Evolutionary conservation across 2,329 filamentous ascomycete species (phyloP), one percentile per base, ranked within the genome.

Genomic region (Neofusicoccum cordaticola): DNA sequence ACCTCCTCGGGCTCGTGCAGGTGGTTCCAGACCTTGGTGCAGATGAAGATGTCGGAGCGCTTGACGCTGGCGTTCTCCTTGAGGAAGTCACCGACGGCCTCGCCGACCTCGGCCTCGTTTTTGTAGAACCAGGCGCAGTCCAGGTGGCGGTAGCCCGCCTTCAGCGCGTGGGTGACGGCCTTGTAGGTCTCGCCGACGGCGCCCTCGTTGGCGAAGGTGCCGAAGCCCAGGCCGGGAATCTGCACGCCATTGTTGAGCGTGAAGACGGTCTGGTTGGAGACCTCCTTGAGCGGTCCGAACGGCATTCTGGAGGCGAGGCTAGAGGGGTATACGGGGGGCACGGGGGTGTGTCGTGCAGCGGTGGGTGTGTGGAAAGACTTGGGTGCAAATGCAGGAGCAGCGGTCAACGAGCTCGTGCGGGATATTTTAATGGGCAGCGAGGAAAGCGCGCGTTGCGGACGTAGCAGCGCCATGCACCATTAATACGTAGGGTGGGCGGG

Each of bases 211-310:
- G 84, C 85, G 75, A 90, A 92, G 67, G 91, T 88, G 64, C 90
- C 90, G 71, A 92, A 91, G 42, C 89, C 90, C 15, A 92, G 82
- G 42, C 82, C 83, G 51, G 90, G 90, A 41, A 92, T 88, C 73
- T 81, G 82, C 66, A 88, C 84, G 69, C 84, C 84, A 72, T 85
- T 86, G 79, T 77, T 82, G 60, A 86, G 79, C 68, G 76, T 84
- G 77, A 82, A 85, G 51, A 78, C 80, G 72, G 79, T 78, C 42
- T 70, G 65, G 71, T 76, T 77, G 47, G 57, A 62, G 64, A 65
- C 64, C 15, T 65, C 57, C 22, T 50, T 56, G 42, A 62, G 64
- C 50, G 31, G 56, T 34, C 31, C 31, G 57, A 65, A 62, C 35
- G 58, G 57, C 64, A 65, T 65, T 45, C 35, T 65, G 57, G 47